Conservation (phyloP, 352 stramenopile species). For the Phytopythium montanum region DNA sequence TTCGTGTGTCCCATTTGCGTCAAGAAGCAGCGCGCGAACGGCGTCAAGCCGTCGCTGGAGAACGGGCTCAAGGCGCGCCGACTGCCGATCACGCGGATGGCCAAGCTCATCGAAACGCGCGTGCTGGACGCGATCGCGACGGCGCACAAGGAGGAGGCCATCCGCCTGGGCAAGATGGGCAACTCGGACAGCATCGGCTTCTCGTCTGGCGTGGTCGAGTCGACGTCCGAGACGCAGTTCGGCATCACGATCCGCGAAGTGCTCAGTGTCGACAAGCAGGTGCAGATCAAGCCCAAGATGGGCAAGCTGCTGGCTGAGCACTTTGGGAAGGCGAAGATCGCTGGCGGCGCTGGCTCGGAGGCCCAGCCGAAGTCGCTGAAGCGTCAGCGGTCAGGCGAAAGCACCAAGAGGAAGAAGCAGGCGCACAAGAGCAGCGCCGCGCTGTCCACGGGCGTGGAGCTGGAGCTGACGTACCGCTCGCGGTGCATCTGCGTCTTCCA, state of each 20-base stretch:
- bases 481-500: constrained; percentile 91
- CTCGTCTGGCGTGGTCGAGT: constrained; percentile 53
- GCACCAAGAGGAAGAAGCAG: constrained; percentile 38
- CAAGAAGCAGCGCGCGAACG: constrained; percentile 73
- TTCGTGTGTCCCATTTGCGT: constrained; percentile 88
- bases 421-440: constrained; percentile 14
- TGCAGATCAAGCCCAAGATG: constrained; percentile 85
- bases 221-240: constrained; percentile 76
- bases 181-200: constrained; percentile 85
- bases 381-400: constrained; percentile 29
- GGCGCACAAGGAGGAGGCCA: constrained; percentile 70
- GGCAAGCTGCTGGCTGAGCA: constrained; percentile 65
- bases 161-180: constrained; percentile 75
- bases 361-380: constrained; percentile 63
- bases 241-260: constrained; percentile 85
- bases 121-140: constrained; percentile 74
- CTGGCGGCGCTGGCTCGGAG: constrained; percentile 14
- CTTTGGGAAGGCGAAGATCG: constrained; percentile 53
- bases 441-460: constrained; percentile 19
- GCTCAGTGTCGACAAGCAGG: constrained; percentile 83
- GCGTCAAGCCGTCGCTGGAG: constrained; percentile 73
- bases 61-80: constrained; percentile 78
- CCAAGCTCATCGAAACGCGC: constrained; percentile 77
- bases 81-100: constrained; percentile 81
- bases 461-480: constrained; percentile 83